These are phyloP conservation scores for Nothophoma quercina DNA, from an alignment of 2,329 filamentous ascomycete species.

Conservation along the genomic window DNA sequence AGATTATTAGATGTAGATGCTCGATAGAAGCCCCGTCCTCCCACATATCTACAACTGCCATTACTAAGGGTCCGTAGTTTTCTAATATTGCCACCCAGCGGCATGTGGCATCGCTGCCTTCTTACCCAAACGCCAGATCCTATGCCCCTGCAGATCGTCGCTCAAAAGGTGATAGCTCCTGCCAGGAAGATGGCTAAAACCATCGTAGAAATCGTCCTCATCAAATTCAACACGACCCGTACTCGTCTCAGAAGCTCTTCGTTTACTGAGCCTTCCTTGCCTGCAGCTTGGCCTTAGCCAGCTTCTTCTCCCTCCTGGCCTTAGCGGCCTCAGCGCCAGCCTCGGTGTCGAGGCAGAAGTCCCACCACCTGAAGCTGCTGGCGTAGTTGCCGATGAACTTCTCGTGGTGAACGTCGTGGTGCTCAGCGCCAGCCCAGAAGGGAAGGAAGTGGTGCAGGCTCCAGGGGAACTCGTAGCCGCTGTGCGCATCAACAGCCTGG, in stretches of 20 bases:
- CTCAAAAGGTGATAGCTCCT: slow-evolving; percentile 13
- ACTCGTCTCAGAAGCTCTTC: background rate
- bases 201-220: slow-evolving; percentile 15
- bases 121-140: slow-evolving; percentile 35
- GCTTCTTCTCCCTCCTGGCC: slow-evolving; percentile 80
- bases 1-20: slow-evolving; percentile 39
- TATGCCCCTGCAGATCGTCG: slow-evolving; percentile 13
- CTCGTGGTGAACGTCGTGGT: slow-evolving; percentile 97
- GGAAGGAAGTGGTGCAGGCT: slow-evolving; percentile 93
- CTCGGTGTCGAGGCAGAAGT: slow-evolving; percentile 92
- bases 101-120: slow-evolving; percentile 20
- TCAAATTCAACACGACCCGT: background rate
- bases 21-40: slow-evolving; percentile 31
- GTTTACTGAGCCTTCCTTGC: slow-evolving; percentile 60
- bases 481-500: slow-evolving; percentile 98
- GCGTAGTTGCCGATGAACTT: slow-evolving; percentile 98
- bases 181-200: slow-evolving; percentile 23
- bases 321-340: slow-evolving; percentile 86
- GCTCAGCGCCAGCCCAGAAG: slow-evolving; percentile 96
- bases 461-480: slow-evolving; percentile 98
- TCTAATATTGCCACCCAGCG: slow-evolving; percentile 25
- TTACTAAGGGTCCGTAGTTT: slow-evolving; percentile 28
- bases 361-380: slow-evolving; percentile 99
- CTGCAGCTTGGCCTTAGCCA: slow-evolving; percentile 69
- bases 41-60: slow-evolving; percentile 33